These are phyloP conservation scores for Trichoderma sp. DNA, from an alignment of 2,329 filamentous ascomycete genomes.

Conservation along the genomic window DNA sequence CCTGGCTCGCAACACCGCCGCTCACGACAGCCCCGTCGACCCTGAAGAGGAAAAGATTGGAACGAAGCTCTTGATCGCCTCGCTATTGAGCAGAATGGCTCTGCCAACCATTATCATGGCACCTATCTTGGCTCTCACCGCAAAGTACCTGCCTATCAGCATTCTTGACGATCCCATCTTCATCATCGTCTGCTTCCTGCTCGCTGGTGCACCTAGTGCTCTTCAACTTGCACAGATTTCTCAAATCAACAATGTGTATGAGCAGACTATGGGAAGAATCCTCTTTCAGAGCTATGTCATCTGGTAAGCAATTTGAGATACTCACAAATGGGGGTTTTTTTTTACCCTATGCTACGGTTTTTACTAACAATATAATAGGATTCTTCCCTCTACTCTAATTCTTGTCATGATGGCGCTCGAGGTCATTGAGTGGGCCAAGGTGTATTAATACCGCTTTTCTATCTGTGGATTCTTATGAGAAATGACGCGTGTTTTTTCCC, in stretches of 20 bases:
- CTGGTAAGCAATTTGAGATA: slow-evolving; percentile 58
- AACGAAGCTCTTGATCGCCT: slow-evolving; percentile 78
- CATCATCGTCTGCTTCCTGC: slow-evolving; percentile 93
- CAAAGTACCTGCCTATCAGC: slow-evolving; percentile 87
- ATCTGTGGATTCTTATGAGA: background rate
- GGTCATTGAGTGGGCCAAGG: slow-evolving; percentile 81
- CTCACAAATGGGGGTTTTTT: background rate
- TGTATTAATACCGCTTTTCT: background rate
- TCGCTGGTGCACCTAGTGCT: slow-evolving; percentile 89
- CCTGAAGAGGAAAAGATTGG: slow-evolving; percentile 67
- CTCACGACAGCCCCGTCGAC: slow-evolving; percentile 59
- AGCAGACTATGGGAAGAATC: slow-evolving; percentile 87
- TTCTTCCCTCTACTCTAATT: slow-evolving; percentile 85
- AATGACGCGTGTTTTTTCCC: background rate
- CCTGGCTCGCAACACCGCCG: slow-evolving; percentile 84
- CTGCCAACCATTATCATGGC: slow-evolving; percentile 91
- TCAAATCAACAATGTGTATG: slow-evolving; percentile 95
- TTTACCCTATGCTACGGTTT: slow-evolving; percentile 14
- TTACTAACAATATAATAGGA: slow-evolving; percentile 53
- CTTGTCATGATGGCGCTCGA: slow-evolving; percentile 90
- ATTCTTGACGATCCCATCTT: slow-evolving; percentile 98
- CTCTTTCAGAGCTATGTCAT: slow-evolving; percentile 87
- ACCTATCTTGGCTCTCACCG: slow-evolving; percentile 77
- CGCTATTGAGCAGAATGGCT: slow-evolving; percentile 85
- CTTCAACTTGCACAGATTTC: slow-evolving; percentile 96